Conservation (phyloP, 2,329 filamentous ascomycete genomes). For the Botryosphaeria dothidea region DNA sequence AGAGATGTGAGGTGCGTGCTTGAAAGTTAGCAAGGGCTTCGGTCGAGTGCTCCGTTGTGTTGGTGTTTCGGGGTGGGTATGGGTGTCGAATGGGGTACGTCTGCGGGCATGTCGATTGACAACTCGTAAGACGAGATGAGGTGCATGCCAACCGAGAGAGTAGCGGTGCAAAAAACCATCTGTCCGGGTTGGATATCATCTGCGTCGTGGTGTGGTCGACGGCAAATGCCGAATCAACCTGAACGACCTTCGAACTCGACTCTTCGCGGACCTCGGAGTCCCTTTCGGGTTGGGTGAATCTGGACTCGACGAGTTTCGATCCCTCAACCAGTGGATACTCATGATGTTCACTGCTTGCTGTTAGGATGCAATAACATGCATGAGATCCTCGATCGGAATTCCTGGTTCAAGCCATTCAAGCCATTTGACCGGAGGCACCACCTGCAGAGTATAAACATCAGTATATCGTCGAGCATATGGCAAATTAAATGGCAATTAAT, state of each 20-base stretch:
- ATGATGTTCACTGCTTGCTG: not conserved
- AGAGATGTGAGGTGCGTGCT: conserved; percentile 16
- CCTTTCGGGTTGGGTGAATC: not conserved
- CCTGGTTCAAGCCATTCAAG: conserved; percentile 14
- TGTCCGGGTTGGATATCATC: not conserved
- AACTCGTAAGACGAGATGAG: not conserved
- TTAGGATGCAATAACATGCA: not conserved
- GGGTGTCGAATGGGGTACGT: conserved; percentile 16
- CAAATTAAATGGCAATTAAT: not conserved
- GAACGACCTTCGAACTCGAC: not conserved
- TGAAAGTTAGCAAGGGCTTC: conserved; percentile 15
- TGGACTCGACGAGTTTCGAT: not conserved
- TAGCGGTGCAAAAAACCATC: not conserved
- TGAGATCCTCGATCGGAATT: not conserved
- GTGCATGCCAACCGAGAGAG: not conserved
- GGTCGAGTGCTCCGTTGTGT: conserved; percentile 9
- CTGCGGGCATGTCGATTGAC: not conserved
- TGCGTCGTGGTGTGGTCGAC: not conserved
- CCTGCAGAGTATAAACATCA: not conserved
- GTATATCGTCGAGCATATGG: not conserved
- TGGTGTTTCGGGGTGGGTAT: conserved; percentile 13
- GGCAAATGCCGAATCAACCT: not conserved
- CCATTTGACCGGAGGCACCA: conserved; percentile 20
- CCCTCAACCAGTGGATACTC: not conserved
- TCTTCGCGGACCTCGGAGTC: not conserved